A percentile compares a stretch with the other conserved stretches of the same genome.
phyloP scores from a whole-genome alignment of 2,329 filamentous ascomycete genomes.

The Colletotrichum salicis region DNA sequence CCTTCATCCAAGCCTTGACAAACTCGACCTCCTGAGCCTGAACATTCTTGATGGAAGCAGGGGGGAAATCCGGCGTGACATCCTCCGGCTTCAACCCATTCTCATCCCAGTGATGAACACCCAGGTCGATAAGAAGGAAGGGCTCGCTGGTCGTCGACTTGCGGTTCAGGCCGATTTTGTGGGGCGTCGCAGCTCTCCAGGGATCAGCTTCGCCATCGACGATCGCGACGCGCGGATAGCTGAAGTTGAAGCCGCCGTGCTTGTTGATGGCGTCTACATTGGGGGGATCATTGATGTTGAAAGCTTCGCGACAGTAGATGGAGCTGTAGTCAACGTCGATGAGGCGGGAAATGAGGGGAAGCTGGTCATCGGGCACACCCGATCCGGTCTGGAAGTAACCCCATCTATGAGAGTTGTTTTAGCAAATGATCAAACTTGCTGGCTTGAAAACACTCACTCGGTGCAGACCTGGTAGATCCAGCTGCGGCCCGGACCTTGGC shows the following conservation, averaged over 20 bases:
- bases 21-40: slow-evolving; percentile 70
- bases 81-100: slow-evolving; percentile 74
- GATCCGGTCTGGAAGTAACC: slow-evolving; percentile 82
- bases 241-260: slow-evolving; percentile 78
- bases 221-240: slow-evolving; percentile 79
- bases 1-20: slow-evolving; percentile 74
- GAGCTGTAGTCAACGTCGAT: slow-evolving; percentile 72
- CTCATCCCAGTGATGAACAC: slow-evolving; percentile 85
- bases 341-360: slow-evolving; percentile 78
- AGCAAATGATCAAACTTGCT: not conserved
- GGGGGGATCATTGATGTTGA: slow-evolving; percentile 74
- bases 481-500: slow-evolving; percentile 45
- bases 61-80: slow-evolving; percentile 67
- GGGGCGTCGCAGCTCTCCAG: slow-evolving; percentile 79
- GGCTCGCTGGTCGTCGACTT: slow-evolving; percentile 73
- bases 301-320: slow-evolving; percentile 72
- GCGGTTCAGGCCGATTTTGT: slow-evolving; percentile 70
- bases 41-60: slow-evolving; percentile 65
- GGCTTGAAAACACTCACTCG: slow-evolving; percentile 50
- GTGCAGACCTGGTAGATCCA: slow-evolving; percentile 68
- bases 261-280: slow-evolving; percentile 77
- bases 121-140: slow-evolving; percentile 77
- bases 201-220: slow-evolving; percentile 83
- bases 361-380: slow-evolving; percentile 69
- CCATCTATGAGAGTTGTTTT: slow-evolving; percentile 63